Evolutionary conservation across 352 stramenopile genomes (phyloP).

Genomic region (Phytophthora pistaciae): DNA sequence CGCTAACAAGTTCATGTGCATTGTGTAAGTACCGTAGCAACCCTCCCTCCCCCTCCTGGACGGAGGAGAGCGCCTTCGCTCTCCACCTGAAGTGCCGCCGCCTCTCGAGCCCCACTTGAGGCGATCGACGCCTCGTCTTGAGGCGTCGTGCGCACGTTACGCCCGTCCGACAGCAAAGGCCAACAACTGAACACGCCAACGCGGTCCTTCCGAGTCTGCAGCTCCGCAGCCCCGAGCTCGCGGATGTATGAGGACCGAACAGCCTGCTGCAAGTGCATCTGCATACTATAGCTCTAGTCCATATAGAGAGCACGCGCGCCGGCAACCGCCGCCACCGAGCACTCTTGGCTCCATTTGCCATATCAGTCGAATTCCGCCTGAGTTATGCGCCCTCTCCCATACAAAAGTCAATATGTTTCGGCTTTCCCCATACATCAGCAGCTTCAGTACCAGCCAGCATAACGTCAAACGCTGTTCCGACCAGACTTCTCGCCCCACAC

Average conservation of each 20-base stretch:
- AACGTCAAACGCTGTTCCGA: background rate
- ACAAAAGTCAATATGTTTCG: constrained; percentile 22
- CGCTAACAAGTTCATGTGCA: background rate
- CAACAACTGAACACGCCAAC: background rate
- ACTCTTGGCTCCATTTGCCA: background rate
- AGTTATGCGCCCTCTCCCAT: constrained; percentile 23
- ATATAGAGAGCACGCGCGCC: background rate
- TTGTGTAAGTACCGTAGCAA: background rate
- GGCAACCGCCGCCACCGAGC: too few species aligned
- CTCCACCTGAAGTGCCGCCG: constrained; percentile 8
- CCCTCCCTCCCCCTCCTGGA: background rate
- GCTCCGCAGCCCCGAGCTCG: constrained; percentile 1
- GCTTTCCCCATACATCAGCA: background rate
- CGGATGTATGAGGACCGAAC: constrained; percentile 26
- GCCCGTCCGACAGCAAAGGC: constrained; percentile 16
- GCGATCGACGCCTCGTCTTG: constrained; percentile 18
- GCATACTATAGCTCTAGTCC: background rate
- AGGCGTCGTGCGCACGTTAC: constrained; percentile 15
- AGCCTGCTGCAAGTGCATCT: background rate
- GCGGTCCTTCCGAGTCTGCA: constrained; percentile 20
- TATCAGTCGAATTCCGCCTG: constrained; percentile 11
- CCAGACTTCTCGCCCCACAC: background rate
- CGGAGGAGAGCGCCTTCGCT: constrained; percentile 13
- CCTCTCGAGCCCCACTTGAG: constrained; percentile 9
- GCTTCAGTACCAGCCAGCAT: background rate